Percentiles rank a stretch among this genome's conserved stretches.
phyloP scores from a whole-genome alignment of 129 eudicot genomes.

The Ambrosia trifida region DNA sequence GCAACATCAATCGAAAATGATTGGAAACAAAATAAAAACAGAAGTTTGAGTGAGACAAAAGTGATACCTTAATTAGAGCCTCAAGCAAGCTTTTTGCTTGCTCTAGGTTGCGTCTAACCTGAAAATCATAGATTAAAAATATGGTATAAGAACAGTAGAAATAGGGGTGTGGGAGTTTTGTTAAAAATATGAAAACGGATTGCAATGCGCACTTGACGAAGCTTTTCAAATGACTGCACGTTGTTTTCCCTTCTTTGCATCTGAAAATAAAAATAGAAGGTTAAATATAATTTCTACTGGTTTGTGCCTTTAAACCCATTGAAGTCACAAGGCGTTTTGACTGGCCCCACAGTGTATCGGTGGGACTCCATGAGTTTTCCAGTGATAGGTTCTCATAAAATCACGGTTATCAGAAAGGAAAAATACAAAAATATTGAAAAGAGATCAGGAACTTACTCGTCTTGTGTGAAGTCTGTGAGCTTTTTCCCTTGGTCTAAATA shows the following conservation, averaged over 20 bases:
- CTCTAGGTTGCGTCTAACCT: constrained; percentile 98
- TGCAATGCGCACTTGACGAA: constrained; percentile 68
- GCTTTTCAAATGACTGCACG: constrained; percentile 97
- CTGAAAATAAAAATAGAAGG: constrained; percentile 33
- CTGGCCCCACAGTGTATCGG: too few relatives aligned
- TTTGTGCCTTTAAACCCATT: too few relatives aligned
- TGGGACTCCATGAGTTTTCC: too few relatives aligned
- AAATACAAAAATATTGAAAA: background rate
- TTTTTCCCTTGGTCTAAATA: constrained; percentile 97
- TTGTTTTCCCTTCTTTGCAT: constrained; percentile 99
- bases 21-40: background rate
- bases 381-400: too few relatives aligned
- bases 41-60: background rate
- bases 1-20: background rate
- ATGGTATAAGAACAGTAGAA: constrained; percentile 6
- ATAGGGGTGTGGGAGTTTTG: background rate
- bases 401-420: too few relatives aligned
- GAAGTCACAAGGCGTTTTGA: too few relatives aligned
- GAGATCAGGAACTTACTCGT: constrained; percentile 51
- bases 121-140: constrained; percentile 10
- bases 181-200: background rate
- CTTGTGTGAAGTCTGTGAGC: constrained; percentile 94
- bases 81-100: constrained; percentile 87
- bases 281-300: too few relatives aligned
- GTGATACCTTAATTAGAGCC: constrained; percentile 72